Conservation (phyloP, 805 yeast species). For the Kurtzmaniella fragi region DNA sequence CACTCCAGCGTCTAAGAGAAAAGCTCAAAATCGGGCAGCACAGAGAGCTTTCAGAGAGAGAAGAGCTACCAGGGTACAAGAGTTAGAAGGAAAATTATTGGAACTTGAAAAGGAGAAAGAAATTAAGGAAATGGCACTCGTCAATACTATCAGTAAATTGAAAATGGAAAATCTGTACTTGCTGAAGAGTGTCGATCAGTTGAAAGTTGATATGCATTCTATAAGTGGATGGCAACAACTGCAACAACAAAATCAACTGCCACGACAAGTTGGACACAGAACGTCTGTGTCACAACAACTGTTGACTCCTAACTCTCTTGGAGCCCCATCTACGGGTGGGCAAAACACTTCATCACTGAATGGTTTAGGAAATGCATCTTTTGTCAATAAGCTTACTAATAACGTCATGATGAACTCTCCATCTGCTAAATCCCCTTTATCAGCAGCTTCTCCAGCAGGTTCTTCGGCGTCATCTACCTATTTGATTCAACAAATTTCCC, state of each 20-base stretch:
- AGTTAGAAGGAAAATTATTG: slow-evolving; percentile 63
- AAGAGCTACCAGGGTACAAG: slow-evolving; percentile 75
- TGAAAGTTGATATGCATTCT: slow-evolving; percentile 27
- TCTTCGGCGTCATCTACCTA: slow-evolving; percentile 23
- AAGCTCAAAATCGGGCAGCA: slow-evolving; percentile 92
- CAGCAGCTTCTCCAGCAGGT: not conserved
- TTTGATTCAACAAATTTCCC: slow-evolving; percentile 44
- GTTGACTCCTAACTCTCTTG: not conserved
- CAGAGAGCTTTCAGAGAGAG: slow-evolving; percentile 88
- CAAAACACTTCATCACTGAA: not conserved
- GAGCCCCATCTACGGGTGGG: not conserved
- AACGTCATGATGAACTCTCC: slow-evolving; percentile 4
- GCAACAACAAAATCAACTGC: not conserved
- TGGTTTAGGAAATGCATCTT: slow-evolving; percentile 8
- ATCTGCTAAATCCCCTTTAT: not conserved
- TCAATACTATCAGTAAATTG: slow-evolving; percentile 47
- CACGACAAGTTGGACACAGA: too few species aligned
- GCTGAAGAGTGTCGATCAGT: slow-evolving; percentile 37
- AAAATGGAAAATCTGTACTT: slow-evolving; percentile 42
- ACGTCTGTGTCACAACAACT: too few species aligned
- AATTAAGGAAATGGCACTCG: slow-evolving; percentile 49
- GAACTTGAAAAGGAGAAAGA: slow-evolving; percentile 66
- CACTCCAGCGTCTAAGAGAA: slow-evolving; percentile 78
- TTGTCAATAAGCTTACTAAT: slow-evolving; percentile 9
- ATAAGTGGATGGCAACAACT: slow-evolving; percentile 8